These are phyloP conservation scores for Populus hybrid DNA, from an alignment of 441 rosid genomes.

Conservation along the genomic window DNA sequence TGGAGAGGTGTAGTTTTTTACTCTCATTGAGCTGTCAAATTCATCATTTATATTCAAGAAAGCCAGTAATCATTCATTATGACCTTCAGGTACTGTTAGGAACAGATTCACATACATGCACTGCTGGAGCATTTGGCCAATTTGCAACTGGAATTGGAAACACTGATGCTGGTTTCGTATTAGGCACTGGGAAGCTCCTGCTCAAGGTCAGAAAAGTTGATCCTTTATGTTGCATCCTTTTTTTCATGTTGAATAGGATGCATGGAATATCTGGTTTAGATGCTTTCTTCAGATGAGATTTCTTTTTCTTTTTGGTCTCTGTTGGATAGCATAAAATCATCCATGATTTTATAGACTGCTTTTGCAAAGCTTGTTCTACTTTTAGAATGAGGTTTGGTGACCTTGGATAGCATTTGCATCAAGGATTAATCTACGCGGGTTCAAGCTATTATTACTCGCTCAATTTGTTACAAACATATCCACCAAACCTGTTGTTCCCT, in stretches of 20 bases:
- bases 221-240: neutral
- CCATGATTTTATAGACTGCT: neutral
- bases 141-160: slow-evolving; percentile 99
- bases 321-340: neutral
- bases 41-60: neutral
- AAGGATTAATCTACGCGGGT: neutral
- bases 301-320: neutral
- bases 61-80: slow-evolving; percentile 3
- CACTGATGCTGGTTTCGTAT: slow-evolving; percentile 94
- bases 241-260: neutral
- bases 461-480: neutral
- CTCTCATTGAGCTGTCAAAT: neutral
- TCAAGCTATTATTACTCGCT: neutral
- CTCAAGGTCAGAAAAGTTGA: slow-evolving; percentile 62
- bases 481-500: neutral
- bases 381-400: neutral
- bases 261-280: neutral
- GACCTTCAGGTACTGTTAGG: slow-evolving; percentile 76
- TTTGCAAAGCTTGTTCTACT: neutral
- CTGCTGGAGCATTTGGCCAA: slow-evolving; percentile 97
- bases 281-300: neutral
- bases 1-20: slow-evolving; percentile 68
- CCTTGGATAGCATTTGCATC: neutral
- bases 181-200: slow-evolving; percentile 88
- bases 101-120: slow-evolving; percentile 96